phyloP scores from a whole-genome alignment of 805 yeast species.

The Barnettozyma sp. region DNA sequence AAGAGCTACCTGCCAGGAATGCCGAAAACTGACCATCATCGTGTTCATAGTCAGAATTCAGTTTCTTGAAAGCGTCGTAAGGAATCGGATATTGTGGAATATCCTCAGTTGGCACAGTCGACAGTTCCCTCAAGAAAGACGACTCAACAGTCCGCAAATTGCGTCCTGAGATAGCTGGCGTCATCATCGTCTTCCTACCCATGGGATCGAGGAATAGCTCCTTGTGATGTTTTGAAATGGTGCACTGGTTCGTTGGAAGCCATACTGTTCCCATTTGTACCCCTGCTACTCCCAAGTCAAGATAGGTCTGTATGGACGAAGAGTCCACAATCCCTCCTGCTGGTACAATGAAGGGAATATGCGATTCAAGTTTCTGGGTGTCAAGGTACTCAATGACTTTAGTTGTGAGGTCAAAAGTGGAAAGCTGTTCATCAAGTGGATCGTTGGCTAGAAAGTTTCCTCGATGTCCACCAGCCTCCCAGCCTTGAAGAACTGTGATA shows the following conservation, averaged over 20 bases:
- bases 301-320: conserved; percentile 25
- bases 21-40: conserved; percentile 9
- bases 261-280: conserved; percentile 53
- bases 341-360: conserved; percentile 35
- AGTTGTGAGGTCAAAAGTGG: conserved; percentile 28
- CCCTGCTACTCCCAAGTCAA: conserved; percentile 40
- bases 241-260: conserved; percentile 23
- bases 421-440: conserved; percentile 27
- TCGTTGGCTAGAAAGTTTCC: conserved; percentile 38
- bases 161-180: conserved; percentile 22
- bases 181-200: conserved; percentile 25
- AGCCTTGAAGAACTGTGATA: conserved; percentile 49
- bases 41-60: conserved; percentile 9
- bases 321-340: conserved; percentile 47
- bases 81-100: conserved; percentile 25
- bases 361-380: not conserved
- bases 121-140: conserved; percentile 19
- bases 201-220: conserved; percentile 13
- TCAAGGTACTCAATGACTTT: conserved; percentile 19
- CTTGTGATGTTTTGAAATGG: conserved; percentile 15
- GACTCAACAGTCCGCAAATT: conserved; percentile 20
- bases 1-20: conserved; percentile 17
- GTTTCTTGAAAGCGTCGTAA: conserved; percentile 19
- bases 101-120: not conserved
- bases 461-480: conserved; percentile 63